Base-by-base conservation (phyloP, 1,139 yeast genomes). In the Suhomyces choctaworum region DNA sequence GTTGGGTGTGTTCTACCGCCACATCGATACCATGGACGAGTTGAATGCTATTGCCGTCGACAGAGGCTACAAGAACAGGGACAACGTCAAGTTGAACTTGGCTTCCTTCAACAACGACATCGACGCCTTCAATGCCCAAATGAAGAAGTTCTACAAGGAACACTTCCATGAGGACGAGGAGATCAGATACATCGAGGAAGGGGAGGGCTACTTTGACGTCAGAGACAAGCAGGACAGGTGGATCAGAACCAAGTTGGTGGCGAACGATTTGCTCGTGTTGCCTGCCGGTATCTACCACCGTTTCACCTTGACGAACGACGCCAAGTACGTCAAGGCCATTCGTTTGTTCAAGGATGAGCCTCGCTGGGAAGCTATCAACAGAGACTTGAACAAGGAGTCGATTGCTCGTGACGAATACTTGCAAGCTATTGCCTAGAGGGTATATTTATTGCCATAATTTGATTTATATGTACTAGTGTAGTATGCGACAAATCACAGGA, bases 141-240 rank as follows among this genome's bases (percentile, higher is more conserved):
- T 90, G 63, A 66, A 74, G 42, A 73, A 63, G 36, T 90, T 90
- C 60, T 88, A 83, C 64, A 70, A 77, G 32, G 97, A 92, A 58
- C 98, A 92, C 60, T 70, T 87, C 46, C 98, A 92, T 58, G 97
- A 92, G 58, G 98, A 92, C 58, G 98, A 92, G 62, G 98, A 92
- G 66, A 92, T 92, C 57, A 72, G 98, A 46, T 90, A 89, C 62
- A 78, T 89, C 40, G 58, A 84, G 20, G 96, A 84, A 17, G 98
- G 98, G 7, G 86, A 80, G 42, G 97, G 98, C 0, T 92, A 77
- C 61, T 92, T 92, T 56, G 97, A 92, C 54, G 89, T 92, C 7
- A 74, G 96, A 45, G 81, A 78, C 53, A 55, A 64, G 13, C 64
- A 73, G 25, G 89, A 84, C 50, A 62, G 67, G 41, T 92, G 98